Conservation (phyloP, 768 basidiomycete genomes). For the Kwoniella sp. region DNA sequence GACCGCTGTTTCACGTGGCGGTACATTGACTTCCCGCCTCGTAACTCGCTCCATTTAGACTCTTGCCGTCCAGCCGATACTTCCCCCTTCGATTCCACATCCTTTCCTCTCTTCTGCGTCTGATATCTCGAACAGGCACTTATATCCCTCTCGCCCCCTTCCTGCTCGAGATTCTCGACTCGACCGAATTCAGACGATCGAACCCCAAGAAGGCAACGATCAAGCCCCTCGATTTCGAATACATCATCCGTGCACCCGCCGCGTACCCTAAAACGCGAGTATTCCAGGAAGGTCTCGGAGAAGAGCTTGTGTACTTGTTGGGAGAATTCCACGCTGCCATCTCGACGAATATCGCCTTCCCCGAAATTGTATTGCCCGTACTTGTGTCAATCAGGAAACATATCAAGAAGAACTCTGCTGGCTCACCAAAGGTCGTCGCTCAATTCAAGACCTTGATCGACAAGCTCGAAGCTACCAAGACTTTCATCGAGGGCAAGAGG, state of each 20-base stretch:
- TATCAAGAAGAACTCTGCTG: slow-evolving; percentile 62
- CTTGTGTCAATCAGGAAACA: slow-evolving; percentile 70
- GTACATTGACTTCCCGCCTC: too few species aligned
- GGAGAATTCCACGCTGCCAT: slow-evolving; percentile 75
- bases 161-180: slow-evolving; percentile 80
- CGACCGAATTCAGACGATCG: slow-evolving; percentile 65
- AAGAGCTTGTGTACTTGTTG: slow-evolving; percentile 76
- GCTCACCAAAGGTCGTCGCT: slow-evolving; percentile 51
- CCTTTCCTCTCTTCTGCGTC: slow-evolving; percentile 79
- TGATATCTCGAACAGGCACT: slow-evolving; percentile 77
- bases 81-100: slow-evolving; percentile 95
- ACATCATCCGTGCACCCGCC: slow-evolving; percentile 79
- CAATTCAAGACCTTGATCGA: slow-evolving; percentile 78
- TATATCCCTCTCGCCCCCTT: slow-evolving; percentile 87
- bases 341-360: slow-evolving; percentile 87
- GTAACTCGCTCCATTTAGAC: too few species aligned
- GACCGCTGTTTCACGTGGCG: too few species aligned
- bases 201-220: slow-evolving; percentile 82
- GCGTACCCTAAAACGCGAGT: slow-evolving; percentile 86
- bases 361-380: slow-evolving; percentile 83
- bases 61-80: slow-evolving; percentile 85
- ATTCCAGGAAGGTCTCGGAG: slow-evolving; percentile 76
- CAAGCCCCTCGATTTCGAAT: slow-evolving; percentile 84
- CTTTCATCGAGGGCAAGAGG: slow-evolving; percentile 74
- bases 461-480: slow-evolving; percentile 78